Conservation (phyloP, 2,329 filamentous ascomycete species). For the Phyllosticta paracitricarpa region DNA sequence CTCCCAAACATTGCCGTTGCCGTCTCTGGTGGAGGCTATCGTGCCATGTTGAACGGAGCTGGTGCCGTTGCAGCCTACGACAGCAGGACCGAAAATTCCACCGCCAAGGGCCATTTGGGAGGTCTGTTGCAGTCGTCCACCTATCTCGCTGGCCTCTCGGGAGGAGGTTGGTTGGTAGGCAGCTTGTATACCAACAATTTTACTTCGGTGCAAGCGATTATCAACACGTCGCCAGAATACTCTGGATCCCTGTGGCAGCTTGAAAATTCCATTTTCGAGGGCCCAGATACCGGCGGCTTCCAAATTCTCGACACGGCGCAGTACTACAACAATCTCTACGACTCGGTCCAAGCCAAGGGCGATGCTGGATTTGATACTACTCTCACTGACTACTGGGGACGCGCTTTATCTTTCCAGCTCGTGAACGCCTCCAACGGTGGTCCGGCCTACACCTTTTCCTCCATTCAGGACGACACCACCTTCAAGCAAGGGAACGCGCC, state of each 20-base stretch:
- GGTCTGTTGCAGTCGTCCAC: slow-evolving; percentile 73
- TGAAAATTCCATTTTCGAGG: slow-evolving; percentile 50
- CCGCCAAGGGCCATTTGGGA: slow-evolving; percentile 57
- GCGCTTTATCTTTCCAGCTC: slow-evolving; percentile 77
- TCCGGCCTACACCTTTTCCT: slow-evolving; percentile 71
- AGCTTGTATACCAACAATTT: slow-evolving; percentile 73
- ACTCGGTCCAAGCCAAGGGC: slow-evolving; percentile 50
- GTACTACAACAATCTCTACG: slow-evolving; percentile 53
- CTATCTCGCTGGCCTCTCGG: slow-evolving; percentile 71
- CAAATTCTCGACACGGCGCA: slow-evolving; percentile 45
- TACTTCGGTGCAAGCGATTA: slow-evolving; percentile 52
- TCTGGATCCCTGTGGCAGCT: slow-evolving; percentile 51
- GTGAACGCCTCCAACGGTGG: slow-evolving; percentile 68
- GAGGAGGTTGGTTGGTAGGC: slow-evolving; percentile 78
- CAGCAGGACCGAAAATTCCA: slow-evolving; percentile 54
- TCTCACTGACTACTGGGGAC: slow-evolving; percentile 81
- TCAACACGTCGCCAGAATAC: slow-evolving; percentile 33
- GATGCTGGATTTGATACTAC: slow-evolving; percentile 56
- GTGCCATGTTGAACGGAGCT: slow-evolving; percentile 75
- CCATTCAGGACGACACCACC: slow-evolving; percentile 53
- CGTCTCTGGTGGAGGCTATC: slow-evolving; percentile 74
- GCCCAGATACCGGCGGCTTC: slow-evolving; percentile 39
- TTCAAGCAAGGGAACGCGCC: slow-evolving; percentile 57
- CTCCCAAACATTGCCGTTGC: slow-evolving; percentile 66
- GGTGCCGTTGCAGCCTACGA: slow-evolving; percentile 75